These are phyloP conservation scores for Planoprotostelium fungivorum DNA, from an alignment of 78 protist genomes.

Conservation along the genomic window DNA sequence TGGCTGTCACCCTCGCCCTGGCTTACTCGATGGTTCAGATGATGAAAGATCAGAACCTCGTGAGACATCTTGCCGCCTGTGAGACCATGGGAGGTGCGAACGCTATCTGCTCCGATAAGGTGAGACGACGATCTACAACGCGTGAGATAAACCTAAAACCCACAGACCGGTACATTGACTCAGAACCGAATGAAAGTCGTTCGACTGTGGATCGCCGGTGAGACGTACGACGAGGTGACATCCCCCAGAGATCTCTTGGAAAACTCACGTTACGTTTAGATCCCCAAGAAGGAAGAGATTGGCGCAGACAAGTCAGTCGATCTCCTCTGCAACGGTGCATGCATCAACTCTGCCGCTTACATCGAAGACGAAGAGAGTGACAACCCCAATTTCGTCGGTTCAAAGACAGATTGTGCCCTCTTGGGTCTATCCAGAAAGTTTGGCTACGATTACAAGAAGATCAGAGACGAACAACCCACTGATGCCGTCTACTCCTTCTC, in stretches of 20 bases:
- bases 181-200: slow-evolving; percentile 91
- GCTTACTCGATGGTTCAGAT: slow-evolving; percentile 89
- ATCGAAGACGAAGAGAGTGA: slow-evolving; percentile 40
- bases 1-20: slow-evolving; percentile 85
- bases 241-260: background rate
- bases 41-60: slow-evolving; percentile 83
- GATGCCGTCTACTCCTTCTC: slow-evolving; percentile 71
- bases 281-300: slow-evolving; percentile 1
- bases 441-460: slow-evolving; percentile 34
- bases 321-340: slow-evolving; percentile 34
- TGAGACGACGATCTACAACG: too few species aligned
- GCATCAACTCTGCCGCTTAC: slow-evolving; percentile 60
- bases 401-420: slow-evolving; percentile 73
- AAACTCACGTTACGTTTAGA: background rate
- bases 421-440: slow-evolving; percentile 20
- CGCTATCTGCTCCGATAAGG: slow-evolving; percentile 91
- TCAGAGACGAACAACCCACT: slow-evolving; percentile 22
- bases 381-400: slow-evolving; percentile 59
- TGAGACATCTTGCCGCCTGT: slow-evolving; percentile 76
- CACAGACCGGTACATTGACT: slow-evolving; percentile 95
- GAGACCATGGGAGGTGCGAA: slow-evolving; percentile 98
- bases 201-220: slow-evolving; percentile 15
- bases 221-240: background rate
- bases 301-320: background rate
- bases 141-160: too few species aligned